Percentiles rank a stretch among this genome's conserved stretches.
Evolutionary conservation across 768 basidiomycete genomes (phyloP).

Genomic region (Tricholoma saponaceum): DNA sequence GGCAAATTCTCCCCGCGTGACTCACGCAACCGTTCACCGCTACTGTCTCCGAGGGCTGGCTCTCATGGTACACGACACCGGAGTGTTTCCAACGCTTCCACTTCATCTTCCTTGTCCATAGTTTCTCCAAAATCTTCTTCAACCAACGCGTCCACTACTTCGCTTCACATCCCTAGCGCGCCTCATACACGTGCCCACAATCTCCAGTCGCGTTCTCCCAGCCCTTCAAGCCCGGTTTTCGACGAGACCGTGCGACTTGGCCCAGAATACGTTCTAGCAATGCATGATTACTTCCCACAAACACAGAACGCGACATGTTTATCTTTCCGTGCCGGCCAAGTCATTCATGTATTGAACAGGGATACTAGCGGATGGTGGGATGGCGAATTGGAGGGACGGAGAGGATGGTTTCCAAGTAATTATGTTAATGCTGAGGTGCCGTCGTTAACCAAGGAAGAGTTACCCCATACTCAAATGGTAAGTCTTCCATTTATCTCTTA

Average conservation of each 20-base stretch:
- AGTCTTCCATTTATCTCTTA: slow-evolving; percentile 14
- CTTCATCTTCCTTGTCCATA: slow-evolving; percentile 52
- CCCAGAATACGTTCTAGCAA: slow-evolving; percentile 80
- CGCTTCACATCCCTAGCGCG: slow-evolving; percentile 36
- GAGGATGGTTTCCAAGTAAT: slow-evolving; percentile 99
- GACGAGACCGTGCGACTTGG: slow-evolving; percentile 48
- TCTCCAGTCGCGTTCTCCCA: slow-evolving; percentile 32
- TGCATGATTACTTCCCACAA: slow-evolving; percentile 85
- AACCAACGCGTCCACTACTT: slow-evolving; percentile 50
- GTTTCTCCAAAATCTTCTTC: slow-evolving; percentile 52
- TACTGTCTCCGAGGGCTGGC: slow-evolving; percentile 28
- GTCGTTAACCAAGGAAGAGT: slow-evolving; percentile 54
- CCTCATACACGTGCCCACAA: slow-evolving; percentile 13
- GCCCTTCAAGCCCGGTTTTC: slow-evolving; percentile 36
- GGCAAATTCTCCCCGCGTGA: slow-evolving; percentile 21
- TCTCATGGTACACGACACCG: slow-evolving; percentile 36
- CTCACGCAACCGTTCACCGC: slow-evolving; percentile 25
- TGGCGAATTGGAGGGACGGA: slow-evolving; percentile 81
- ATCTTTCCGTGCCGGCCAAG: slow-evolving; percentile 83
- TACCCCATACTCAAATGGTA: slow-evolving; percentile 41
- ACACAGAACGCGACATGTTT: slow-evolving; percentile 76
- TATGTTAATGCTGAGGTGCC: slow-evolving; percentile 74
- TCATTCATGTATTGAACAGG: slow-evolving; percentile 86
- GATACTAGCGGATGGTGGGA: slow-evolving; percentile 98
- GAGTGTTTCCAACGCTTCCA: slow-evolving; percentile 53